Percentiles rank a stretch among this genome's conserved stretches.
phyloP scores from a whole-genome alignment of 2,329 filamentous ascomycete species.

The Celoporthe dispersa region DNA sequence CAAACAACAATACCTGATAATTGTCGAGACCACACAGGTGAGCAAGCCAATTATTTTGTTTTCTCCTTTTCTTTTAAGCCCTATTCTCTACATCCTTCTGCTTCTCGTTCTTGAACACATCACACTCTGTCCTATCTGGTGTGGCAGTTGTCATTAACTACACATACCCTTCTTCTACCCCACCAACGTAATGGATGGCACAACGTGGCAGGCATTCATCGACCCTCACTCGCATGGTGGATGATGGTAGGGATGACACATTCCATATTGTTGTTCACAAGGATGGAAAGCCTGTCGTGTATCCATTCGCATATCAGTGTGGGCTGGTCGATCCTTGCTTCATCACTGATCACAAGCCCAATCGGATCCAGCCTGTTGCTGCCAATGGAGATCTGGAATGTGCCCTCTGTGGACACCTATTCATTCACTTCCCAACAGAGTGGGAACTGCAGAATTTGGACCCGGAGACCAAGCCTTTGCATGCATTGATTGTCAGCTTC shows the following conservation, averaged over 20 bases:
- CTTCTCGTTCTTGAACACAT: background rate
- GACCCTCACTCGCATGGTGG: background rate
- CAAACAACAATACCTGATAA: background rate
- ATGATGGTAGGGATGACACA: background rate
- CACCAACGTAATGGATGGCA: background rate
- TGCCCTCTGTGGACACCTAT: background rate
- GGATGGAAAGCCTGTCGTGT: background rate
- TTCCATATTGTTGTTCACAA: background rate
- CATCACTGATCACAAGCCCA: background rate
- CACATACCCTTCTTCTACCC: no score
- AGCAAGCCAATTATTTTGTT: background rate
- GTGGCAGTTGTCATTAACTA: background rate
- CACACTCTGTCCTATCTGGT: background rate
- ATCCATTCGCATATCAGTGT: conserved; percentile 1
- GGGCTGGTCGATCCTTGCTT: background rate
- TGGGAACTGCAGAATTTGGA: background rate
- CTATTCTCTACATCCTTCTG: background rate
- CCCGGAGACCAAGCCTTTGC: background rate
- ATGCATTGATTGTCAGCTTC: background rate
- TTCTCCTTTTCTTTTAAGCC: background rate
- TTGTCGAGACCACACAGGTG: background rate
- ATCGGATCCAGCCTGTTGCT: background rate
- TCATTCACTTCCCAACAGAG: background rate
- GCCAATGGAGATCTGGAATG: background rate
- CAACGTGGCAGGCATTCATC: background rate